A percentile compares a stretch with the other conserved stretches of the same genome.
phyloP scores from a whole-genome alignment of 805 yeast genomes.

The Candida sithepensis region DNA sequence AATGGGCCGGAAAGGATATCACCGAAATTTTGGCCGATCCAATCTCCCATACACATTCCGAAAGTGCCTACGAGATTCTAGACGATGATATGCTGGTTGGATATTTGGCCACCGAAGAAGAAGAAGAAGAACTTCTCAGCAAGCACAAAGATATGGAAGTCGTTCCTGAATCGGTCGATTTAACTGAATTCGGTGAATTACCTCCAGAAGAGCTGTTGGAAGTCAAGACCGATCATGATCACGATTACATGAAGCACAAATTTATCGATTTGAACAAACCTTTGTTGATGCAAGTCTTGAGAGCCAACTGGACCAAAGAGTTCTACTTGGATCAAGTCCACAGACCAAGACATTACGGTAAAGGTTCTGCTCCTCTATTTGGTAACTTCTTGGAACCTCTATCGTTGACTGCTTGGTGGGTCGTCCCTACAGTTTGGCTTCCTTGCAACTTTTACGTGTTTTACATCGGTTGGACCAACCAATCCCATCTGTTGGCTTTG shows the following conservation, averaged over 20 bases:
- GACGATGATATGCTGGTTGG: constrained; percentile 84
- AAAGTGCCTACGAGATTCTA: constrained; percentile 82
- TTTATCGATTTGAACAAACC: constrained; percentile 86
- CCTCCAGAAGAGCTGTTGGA: constrained; percentile 72
- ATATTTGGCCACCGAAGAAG: constrained; percentile 75
- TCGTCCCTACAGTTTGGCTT: constrained; percentile 83
- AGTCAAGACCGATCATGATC: constrained; percentile 72
- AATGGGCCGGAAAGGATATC: constrained; percentile 56
- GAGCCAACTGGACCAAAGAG: constrained; percentile 74
- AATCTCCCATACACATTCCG: constrained; percentile 74
- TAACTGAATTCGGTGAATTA: constrained; percentile 56
- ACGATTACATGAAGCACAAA: constrained; percentile 72
- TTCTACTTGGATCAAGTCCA: constrained; percentile 95
- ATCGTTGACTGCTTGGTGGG: constrained; percentile 91
- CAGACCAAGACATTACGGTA: constrained; percentile 96
- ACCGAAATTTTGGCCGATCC: constrained; percentile 76
- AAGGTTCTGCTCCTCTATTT: constrained; percentile 93
- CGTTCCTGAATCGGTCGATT: constrained; percentile 37
- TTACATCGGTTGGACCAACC: constrained; percentile 51
- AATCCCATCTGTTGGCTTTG: constrained; percentile 44
- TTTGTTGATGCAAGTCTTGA: constrained; percentile 72
- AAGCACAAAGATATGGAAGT: constrained; percentile 53
- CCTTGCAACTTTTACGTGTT: constrained; percentile 71
- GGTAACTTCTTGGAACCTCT: constrained; percentile 94
- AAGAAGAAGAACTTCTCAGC: constrained; percentile 61